Base-by-base conservation (phyloP, 2,329 filamentous ascomycete genomes). In the Hysterium pulicare region DNA sequence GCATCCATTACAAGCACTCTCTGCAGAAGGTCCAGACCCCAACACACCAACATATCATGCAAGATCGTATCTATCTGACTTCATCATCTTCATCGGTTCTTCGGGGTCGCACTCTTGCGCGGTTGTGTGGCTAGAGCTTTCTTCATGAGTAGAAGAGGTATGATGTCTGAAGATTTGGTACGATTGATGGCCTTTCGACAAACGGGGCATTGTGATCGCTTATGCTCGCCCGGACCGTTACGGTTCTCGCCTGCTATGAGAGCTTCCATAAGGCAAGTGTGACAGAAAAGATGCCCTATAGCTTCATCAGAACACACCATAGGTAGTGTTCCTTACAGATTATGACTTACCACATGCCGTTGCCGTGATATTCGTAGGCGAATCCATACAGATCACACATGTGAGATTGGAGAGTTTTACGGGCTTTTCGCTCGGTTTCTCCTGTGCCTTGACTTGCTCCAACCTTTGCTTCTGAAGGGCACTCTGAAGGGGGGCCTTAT, bases 331-430 rank as follows among this genome's bases (percentile, higher is more conserved):
- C 20, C 15, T n/a, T 9, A 16, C 21, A 13, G 20, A 15, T n/a
- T 13, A 16, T 21, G 17, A 67, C 74, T 42, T 69, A 81, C 79
- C 81, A 55, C 81, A 84, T 17, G 72, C 62, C 2, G 81, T 83
- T 3, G 72, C 76, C 2, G 80, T 82, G 8, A 80, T 71, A 55
- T 83, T 73, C 7, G 74, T 79, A 2, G 75, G 77, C 3, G 68
- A 72, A 50, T 83, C 81, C 76, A 84, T 77, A 62, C 81, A 84
- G 17, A 84, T 78, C 33, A 82, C 79, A 57, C 81, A 84, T 47
- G 69, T 77, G 56, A 75, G 74, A 4, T 62, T 72, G 17, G 66
- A 75, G 50, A 76, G 68, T 26, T 67, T 63, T 0, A 62, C 59
- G 15, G 67, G 48, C 20, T 66, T 66, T 38, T 70, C 68, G 19